Evolutionary conservation across 768 basidiomycete genomes (phyloP).

Genomic region (Suillus occidentalis): DNA sequence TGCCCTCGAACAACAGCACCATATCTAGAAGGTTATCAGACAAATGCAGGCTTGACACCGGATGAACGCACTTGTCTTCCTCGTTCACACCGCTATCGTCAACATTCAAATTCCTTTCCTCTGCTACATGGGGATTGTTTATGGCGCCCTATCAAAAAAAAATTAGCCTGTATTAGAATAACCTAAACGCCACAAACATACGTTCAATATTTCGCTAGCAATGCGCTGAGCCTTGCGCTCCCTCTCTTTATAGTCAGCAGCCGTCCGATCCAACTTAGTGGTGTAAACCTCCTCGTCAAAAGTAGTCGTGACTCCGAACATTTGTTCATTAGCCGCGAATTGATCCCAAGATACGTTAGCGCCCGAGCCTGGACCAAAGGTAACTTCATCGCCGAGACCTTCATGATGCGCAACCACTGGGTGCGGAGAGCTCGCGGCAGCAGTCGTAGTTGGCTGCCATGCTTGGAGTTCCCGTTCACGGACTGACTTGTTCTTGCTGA

Average conservation of each 20-base stretch:
- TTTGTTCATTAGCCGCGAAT: conserved; percentile 88
- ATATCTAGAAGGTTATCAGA: conserved; percentile 80
- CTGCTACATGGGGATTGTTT: conserved; percentile 83
- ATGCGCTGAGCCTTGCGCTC: conserved; percentile 86
- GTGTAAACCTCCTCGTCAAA: conserved; percentile 96
- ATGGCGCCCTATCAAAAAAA: conserved; percentile 47
- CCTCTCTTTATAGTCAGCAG: conserved; percentile 83
- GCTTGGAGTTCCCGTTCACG: conserved; percentile 81
- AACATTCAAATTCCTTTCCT: conserved; percentile 69
- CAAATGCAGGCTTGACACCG: conserved; percentile 90
- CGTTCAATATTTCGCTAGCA: conserved; percentile 89
- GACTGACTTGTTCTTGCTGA: conserved; percentile 52
- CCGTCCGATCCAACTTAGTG: conserved; percentile 84
- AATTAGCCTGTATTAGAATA: conserved; percentile 14
- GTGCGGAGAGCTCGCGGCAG: conserved; percentile 33
- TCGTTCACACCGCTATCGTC: conserved; percentile 83
- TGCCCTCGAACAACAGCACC: conserved; percentile 87
- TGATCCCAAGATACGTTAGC: conserved; percentile 75
- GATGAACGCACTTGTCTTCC: conserved; percentile 83
- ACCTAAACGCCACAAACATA: conserved; percentile 37
- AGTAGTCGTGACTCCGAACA: conserved; percentile 88
- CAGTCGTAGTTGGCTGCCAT: conserved; percentile 55
- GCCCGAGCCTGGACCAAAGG: conserved; percentile 59
- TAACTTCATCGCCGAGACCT: conserved; percentile 58
- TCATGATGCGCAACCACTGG: conserved; percentile 27